These are phyloP conservation scores for Tripterygium wilfordii DNA, from an alignment of 177 flowering plant species.

Conservation along the genomic window DNA sequence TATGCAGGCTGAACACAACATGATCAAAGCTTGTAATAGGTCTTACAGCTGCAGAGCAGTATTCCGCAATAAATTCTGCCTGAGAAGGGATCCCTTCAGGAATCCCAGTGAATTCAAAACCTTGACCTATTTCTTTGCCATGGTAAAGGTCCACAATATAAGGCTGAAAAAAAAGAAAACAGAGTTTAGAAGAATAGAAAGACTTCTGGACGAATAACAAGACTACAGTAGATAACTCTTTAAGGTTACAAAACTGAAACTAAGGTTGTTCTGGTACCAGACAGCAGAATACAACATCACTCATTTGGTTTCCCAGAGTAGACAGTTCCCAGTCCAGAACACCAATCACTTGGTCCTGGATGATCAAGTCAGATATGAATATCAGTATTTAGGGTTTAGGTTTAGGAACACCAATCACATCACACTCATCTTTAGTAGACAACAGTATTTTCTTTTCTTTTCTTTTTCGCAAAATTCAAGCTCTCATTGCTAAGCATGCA, in stretches of 20 bases:
- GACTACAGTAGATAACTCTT: too few relatives aligned
- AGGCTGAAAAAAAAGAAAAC: slow-evolving; percentile 61
- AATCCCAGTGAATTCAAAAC: slow-evolving; percentile 56
- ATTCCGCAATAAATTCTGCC: slow-evolving; percentile 69
- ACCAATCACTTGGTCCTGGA: slow-evolving; percentile 96
- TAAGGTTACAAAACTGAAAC: too few relatives aligned
- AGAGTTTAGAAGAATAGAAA: too few relatives aligned
- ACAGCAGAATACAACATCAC: slow-evolving; percentile 88
- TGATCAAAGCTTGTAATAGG: not conserved
- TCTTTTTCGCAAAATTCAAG: too few relatives aligned
- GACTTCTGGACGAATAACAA: too few relatives aligned
- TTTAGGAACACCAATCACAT: too few relatives aligned
- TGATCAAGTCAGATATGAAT: too few relatives aligned
- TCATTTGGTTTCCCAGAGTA: slow-evolving; percentile 97
- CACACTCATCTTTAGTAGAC: too few relatives aligned
- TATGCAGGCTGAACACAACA: slow-evolving; percentile 11
- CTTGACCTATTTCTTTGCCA: slow-evolving; percentile 32
- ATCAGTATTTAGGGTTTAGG: too few relatives aligned
- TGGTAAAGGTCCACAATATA: slow-evolving; percentile 42
- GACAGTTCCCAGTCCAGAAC: slow-evolving; percentile 98
- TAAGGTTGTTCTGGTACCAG: too few relatives aligned
- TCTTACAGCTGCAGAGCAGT: slow-evolving; percentile 82
- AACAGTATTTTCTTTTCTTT: too few relatives aligned
- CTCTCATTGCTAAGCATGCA: too few relatives aligned
- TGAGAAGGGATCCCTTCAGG: slow-evolving; percentile 86